These are phyloP conservation scores for Trichocladium antarcticum DNA, from an alignment of 495 filamentous ascomycete genomes.

Conservation along the genomic window DNA sequence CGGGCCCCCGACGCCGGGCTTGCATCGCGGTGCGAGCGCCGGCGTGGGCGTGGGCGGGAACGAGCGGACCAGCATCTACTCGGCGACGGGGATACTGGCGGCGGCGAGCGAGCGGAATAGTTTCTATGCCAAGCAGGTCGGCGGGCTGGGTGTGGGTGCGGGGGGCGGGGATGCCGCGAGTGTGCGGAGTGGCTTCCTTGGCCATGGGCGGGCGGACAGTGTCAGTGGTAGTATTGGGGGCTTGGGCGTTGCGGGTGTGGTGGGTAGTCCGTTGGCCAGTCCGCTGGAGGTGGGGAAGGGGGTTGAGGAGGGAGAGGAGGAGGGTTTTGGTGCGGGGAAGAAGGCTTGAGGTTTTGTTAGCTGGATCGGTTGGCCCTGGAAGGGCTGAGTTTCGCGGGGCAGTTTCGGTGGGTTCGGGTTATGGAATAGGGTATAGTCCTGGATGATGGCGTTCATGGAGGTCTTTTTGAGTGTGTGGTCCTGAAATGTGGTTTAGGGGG, in stretches of 20 bases:
- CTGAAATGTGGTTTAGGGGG: no score
- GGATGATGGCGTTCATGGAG: no score
- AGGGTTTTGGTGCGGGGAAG: neutral
- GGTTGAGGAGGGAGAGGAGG: constrained; percentile 13
- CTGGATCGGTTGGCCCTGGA: neutral
- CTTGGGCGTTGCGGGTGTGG: constrained; percentile 9
- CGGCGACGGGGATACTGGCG: constrained; percentile 53
- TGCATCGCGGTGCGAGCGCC: constrained; percentile 49
- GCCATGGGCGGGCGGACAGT: constrained; percentile 73
- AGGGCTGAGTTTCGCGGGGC: no score
- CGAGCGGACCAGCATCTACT: constrained; percentile 82
- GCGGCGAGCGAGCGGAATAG: constrained; percentile 59
- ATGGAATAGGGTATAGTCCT: no score
- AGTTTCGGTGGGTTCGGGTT: no score
- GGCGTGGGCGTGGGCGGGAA: constrained; percentile 62
- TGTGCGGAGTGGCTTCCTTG: constrained; percentile 62
- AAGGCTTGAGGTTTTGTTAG: neutral
- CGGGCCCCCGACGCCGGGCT: constrained; percentile 27
- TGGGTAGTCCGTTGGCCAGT: constrained; percentile 50
- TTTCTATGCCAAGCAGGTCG: constrained; percentile 59
- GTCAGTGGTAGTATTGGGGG: constrained; percentile 61
- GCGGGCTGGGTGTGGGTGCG: constrained; percentile 47
- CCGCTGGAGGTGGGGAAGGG: constrained; percentile 31
- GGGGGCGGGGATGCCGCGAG: constrained; percentile 62
- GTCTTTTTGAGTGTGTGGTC: no score